phyloP scores from a whole-genome alignment of 202 grass and related monocot species.

The Digitaria exilis region DNA sequence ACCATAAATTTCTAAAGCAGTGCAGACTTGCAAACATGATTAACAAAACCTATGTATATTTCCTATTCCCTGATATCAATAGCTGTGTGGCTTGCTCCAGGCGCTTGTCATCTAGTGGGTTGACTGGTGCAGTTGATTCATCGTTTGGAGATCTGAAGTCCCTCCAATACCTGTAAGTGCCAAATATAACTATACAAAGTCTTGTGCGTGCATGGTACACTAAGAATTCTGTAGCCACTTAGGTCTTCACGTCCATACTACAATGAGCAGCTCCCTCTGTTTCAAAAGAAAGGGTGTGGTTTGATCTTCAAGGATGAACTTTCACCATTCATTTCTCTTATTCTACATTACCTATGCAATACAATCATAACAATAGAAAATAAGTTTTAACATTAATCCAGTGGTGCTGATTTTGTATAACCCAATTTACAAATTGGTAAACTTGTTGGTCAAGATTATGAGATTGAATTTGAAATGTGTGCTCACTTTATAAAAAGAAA shows the following conservation, averaged over 20 bases:
- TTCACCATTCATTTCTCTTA: not conserved
- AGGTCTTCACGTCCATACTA: not conserved
- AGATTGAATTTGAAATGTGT: no score
- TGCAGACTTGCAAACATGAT: not conserved
- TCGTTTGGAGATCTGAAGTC: conserved; percentile 49
- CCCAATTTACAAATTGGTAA: not conserved
- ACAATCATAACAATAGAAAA: not conserved
- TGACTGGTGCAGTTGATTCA: conserved; percentile 28
- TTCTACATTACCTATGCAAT: not conserved
- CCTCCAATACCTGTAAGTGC: conserved; percentile 41
- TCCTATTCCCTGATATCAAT: not conserved
- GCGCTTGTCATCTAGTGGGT: conserved; percentile 38
- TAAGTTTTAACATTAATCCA: not conserved
- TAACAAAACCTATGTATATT: not conserved
- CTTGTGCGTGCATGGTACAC: not conserved
- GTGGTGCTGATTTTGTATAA: not conserved
- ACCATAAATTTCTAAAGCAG: not conserved
- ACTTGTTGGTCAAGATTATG: not conserved
- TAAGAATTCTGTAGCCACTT: not conserved
- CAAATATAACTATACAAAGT: not conserved
- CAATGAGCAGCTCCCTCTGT: not conserved
- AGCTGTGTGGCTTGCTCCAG: conserved; percentile 16
- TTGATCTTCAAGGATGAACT: not conserved
- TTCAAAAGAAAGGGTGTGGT: no score
- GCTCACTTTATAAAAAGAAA: no score